Conservation (phyloP, 176 grass and related monocot genomes). For the Alloteropsis semialata region DNA sequence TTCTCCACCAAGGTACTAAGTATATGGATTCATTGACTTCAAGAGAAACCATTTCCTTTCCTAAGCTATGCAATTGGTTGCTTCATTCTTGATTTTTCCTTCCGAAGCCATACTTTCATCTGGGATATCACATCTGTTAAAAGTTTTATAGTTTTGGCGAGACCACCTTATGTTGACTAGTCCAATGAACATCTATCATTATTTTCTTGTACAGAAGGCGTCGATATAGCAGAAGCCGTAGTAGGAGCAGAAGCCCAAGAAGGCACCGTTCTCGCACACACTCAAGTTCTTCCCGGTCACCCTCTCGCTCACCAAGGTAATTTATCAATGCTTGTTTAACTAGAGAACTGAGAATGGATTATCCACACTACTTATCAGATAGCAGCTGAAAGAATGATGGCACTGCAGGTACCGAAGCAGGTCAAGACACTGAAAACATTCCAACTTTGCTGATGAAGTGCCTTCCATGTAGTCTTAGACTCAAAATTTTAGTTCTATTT, state of each 20-base stretch:
- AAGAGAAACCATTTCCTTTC: constrained; percentile 8
- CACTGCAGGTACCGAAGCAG: constrained; percentile 73
- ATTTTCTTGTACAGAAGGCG: constrained; percentile 51
- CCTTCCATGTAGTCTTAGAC: neutral
- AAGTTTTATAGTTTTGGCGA: neutral
- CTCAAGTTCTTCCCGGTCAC: constrained; percentile 61
- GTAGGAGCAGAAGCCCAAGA: constrained; percentile 71
- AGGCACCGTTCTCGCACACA: constrained; percentile 43
- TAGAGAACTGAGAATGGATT: neutral
- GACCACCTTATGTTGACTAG: neutral
- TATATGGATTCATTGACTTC: neutral
- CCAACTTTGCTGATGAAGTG: neutral
- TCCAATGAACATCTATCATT: neutral
- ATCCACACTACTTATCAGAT: neutral
- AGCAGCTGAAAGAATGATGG: neutral
- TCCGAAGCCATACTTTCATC: neutral
- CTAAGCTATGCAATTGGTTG: neutral
- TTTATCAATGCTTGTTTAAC: neutral
- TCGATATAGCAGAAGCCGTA: constrained; percentile 68
- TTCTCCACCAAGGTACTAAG: constrained; percentile 83
- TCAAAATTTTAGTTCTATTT: no score
- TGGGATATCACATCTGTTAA: neutral
- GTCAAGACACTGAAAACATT: constrained; percentile 61
- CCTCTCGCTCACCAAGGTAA: constrained; percentile 80
- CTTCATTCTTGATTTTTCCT: neutral